These are phyloP conservation scores for Penicillium expansum DNA, from an alignment of 2,329 filamentous ascomycete genomes.

Conservation along the genomic window DNA sequence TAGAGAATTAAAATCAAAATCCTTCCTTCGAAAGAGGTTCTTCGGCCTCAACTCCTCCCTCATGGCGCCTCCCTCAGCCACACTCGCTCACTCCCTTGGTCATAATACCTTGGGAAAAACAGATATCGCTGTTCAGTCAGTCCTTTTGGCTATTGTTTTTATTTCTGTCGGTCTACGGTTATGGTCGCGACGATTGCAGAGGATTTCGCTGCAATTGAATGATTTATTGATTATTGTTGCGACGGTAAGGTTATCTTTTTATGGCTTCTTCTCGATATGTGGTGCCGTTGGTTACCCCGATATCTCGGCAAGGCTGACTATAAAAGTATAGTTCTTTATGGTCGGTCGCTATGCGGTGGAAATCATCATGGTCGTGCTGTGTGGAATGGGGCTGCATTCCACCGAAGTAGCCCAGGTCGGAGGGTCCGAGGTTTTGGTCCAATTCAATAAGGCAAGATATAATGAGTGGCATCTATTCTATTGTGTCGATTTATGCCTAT, in stretches of 20 bases:
- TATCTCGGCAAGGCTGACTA: neutral
- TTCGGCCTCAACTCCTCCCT: neutral
- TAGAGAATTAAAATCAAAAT: neutral
- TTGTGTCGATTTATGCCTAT: too few species aligned
- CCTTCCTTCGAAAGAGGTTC: neutral
- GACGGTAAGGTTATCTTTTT: slow-evolving; percentile 9
- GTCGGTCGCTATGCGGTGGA: slow-evolving; percentile 21
- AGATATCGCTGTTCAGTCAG: slow-evolving; percentile 20
- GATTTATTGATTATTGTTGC: slow-evolving; percentile 19
- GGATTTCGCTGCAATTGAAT: slow-evolving; percentile 12
- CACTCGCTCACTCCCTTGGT: slow-evolving; percentile 14
- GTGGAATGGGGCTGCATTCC: slow-evolving; percentile 21
- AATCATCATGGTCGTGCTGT: slow-evolving; percentile 16
- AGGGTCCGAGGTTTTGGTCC: slow-evolving; percentile 6
- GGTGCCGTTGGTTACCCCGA: neutral
- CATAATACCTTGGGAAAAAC: slow-evolving; percentile 22
- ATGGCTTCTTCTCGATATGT: neutral
- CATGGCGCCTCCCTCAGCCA: slow-evolving; percentile 13
- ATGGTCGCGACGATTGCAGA: slow-evolving; percentile 17
- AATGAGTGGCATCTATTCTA: too few species aligned
- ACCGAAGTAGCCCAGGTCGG: slow-evolving; percentile 12
- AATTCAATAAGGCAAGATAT: slow-evolving; percentile 17
- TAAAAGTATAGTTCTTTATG: slow-evolving; percentile 12
- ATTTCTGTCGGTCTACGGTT: slow-evolving; percentile 16
- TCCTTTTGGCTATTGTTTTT: slow-evolving; percentile 13